Percentiles rank a stretch among this genome's conserved stretches.
phyloP scores from a whole-genome alignment of 2,329 filamentous ascomycete genomes.

The Escovopsis sp. region DNA sequence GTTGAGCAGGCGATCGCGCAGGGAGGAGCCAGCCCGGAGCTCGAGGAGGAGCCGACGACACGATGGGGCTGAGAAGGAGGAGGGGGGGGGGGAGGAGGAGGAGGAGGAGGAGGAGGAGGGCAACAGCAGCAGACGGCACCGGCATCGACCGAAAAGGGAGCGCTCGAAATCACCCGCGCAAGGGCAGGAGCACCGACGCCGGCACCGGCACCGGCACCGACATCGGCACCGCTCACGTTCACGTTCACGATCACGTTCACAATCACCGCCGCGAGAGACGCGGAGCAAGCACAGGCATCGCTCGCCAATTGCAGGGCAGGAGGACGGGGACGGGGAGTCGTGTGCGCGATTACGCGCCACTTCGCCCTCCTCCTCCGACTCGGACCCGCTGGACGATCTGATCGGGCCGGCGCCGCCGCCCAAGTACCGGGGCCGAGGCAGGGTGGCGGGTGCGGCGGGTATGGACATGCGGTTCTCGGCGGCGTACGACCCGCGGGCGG shows the following conservation, averaged over 20 bases:
- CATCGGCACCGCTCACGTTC: conserved; percentile 17
- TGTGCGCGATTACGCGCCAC: no score
- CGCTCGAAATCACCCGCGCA: conserved; percentile 14
- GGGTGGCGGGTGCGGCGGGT: conserved; percentile 41
- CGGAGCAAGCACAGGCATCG: conserved; percentile 20
- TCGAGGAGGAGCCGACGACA: conserved; percentile 4
- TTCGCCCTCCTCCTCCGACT: conserved; percentile 16
- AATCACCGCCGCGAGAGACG: conserved; percentile 8
- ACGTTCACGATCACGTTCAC: conserved; percentile 1
- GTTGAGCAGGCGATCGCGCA: conserved; percentile 2
- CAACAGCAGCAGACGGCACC: neutral
- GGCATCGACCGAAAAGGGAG: conserved; percentile 8
- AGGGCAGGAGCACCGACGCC: conserved; percentile 1
- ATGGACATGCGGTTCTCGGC: conserved; percentile 73
- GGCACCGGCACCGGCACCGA: conserved; percentile 5
- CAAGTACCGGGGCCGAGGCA: conserved; percentile 51
- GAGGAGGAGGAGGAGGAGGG: neutral
- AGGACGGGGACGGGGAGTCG: neutral
- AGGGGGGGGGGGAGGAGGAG: no score
- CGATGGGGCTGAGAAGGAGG: conserved; percentile 1
- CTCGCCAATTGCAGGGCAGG: conserved; percentile 9
- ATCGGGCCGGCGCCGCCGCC: conserved; percentile 57
- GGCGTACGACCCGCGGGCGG: conserved; percentile 42
- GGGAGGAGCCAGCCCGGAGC: conserved; percentile 7
- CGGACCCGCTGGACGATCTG: conserved; percentile 60